Percentiles rank a stretch among this genome's conserved stretches.
Evolutionary conservation across 2,329 filamentous ascomycete genomes (phyloP).

Genomic region (Talaromyces albobiverticillius): DNA sequence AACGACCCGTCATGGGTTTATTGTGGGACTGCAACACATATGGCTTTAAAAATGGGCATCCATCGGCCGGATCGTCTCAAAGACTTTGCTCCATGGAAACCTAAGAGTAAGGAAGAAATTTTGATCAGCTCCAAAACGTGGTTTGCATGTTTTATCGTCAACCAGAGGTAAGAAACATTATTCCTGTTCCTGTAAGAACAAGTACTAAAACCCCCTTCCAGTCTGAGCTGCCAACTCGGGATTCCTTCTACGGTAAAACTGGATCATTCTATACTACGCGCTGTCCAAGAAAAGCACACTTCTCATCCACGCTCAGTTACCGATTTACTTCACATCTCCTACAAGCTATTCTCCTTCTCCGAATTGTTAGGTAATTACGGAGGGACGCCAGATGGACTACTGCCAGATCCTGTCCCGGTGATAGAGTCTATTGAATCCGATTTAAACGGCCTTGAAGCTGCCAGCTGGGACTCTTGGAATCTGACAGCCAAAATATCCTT

Average conservation of each 20-base stretch:
- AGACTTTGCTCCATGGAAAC: background rate
- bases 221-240: background rate
- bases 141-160: slow-evolving; percentile 1
- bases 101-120: background rate
- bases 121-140: background rate
- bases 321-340: background rate
- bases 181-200: background rate
- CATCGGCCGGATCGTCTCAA: background rate
- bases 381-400: background rate
- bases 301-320: background rate
- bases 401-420: background rate
- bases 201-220: background rate
- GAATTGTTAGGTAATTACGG: background rate
- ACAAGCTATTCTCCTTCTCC: background rate
- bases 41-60: background rate
- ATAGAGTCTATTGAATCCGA: background rate
- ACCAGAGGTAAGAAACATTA: background rate
- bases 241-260: background rate
- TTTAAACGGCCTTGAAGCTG: background rate
- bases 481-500: background rate
- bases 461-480: background rate
- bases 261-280: background rate
- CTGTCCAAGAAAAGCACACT: background rate
- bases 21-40: background rate
- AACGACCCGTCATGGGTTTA: slow-evolving; percentile 1